These are phyloP conservation scores for Capronia coronata DNA, from an alignment of 2,329 filamentous ascomycete species.

Conservation along the genomic window DNA sequence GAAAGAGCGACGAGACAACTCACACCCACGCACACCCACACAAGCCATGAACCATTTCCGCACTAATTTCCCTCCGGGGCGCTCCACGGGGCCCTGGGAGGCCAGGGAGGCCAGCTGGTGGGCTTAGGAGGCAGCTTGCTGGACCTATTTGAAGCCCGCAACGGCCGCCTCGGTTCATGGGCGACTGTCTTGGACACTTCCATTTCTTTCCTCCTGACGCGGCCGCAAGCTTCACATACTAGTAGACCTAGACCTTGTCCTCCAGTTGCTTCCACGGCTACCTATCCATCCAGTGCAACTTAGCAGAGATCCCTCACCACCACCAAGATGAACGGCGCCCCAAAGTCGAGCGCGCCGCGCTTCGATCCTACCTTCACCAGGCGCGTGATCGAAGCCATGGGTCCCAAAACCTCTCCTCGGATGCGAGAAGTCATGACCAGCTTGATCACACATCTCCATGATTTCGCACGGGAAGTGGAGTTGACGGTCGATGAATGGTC, in stretches of 20 bases:
- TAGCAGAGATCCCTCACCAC: background rate
- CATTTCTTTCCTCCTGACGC: too few species aligned
- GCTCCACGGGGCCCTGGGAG: too few species aligned
- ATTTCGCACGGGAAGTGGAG: constrained; percentile 54
- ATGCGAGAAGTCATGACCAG: constrained; percentile 55
- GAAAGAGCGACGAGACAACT: too few species aligned
- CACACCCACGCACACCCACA: too few species aligned
- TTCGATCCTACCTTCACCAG: constrained; percentile 53
- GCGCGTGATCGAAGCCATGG: constrained; percentile 67
- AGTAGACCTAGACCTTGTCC: too few species aligned
- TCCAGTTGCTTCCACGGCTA: too few species aligned
- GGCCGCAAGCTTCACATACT: too few species aligned
- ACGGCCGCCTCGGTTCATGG: background rate
- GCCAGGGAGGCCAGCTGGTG: background rate
- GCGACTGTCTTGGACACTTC: background rate
- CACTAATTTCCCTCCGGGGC: too few species aligned
- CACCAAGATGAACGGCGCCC: constrained; percentile 15
- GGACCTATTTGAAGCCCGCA: background rate
- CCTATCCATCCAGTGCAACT: background rate
- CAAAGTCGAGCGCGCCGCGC: constrained; percentile 15
- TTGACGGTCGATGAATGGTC: constrained; percentile 56
- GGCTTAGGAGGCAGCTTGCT: background rate
- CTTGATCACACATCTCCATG: constrained; percentile 52
- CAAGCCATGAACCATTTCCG: too few species aligned
- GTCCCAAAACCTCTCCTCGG: constrained; percentile 61